A percentile compares a stretch with the other conserved stretches of the same genome.
Evolutionary conservation across 371 early-diverging fungal genomes (phyloP).

Genomic region (Parasitella parasitica): DNA sequence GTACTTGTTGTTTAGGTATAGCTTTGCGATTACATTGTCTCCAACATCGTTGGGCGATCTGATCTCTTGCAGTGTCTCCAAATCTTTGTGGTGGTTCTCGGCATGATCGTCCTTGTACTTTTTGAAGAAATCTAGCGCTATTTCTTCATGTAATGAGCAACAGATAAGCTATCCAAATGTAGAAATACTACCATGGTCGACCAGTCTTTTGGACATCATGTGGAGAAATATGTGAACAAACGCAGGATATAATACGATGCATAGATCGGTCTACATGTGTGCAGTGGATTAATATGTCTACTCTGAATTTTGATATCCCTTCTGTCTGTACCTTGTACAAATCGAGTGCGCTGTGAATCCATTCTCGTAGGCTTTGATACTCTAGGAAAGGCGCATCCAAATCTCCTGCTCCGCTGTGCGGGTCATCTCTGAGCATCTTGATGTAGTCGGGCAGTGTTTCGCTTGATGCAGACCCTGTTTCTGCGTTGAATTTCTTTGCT

Average conservation of each 20-base stretch:
- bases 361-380: slow-evolving; percentile 81
- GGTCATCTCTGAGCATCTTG: slow-evolving; percentile 58
- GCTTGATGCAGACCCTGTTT: slow-evolving; percentile 1
- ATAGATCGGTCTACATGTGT: slow-evolving; percentile 74
- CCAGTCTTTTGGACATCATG: slow-evolving; percentile 63
- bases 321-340: slow-evolving; percentile 69
- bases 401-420: slow-evolving; percentile 62
- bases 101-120: slow-evolving; percentile 74
- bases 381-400: slow-evolving; percentile 75
- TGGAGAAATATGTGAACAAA: slow-evolving; percentile 96
- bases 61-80: slow-evolving; percentile 67
- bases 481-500: slow-evolving; percentile 17
- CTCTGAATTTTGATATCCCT: no score
- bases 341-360: slow-evolving; percentile 97
- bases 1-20: slow-evolving; percentile 89
- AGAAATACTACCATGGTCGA: slow-evolving; percentile 54
- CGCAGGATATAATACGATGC: slow-evolving; percentile 87
- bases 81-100: slow-evolving; percentile 71
- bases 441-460: slow-evolving; percentile 58
- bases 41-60: slow-evolving; percentile 71
- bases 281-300: not conserved
- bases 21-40: slow-evolving; percentile 80
- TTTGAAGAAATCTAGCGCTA: slow-evolving; percentile 70
- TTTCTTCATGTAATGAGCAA: not conserved
- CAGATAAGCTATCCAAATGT: not conserved